A percentile compares a stretch with the other conserved stretches of the same genome.
Evolutionary conservation across 2,329 filamentous ascomycete species (phyloP).

Genomic region (Colletotrichum sp.): DNA sequence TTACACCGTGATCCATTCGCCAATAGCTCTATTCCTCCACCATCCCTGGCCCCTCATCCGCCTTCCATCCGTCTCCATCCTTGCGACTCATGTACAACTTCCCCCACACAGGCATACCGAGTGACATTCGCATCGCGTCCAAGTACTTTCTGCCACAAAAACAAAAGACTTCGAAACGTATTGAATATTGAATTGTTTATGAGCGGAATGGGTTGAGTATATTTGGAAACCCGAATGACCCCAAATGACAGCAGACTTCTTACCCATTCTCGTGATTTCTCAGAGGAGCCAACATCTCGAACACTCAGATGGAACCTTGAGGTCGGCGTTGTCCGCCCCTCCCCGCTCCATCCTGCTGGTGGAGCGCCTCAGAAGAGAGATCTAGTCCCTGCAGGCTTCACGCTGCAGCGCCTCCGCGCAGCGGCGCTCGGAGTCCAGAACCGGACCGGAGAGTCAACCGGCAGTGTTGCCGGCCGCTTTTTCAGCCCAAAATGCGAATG

Average conservation of each 20-base stretch:
- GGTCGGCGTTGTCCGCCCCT: neutral
- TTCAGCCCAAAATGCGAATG: neutral
- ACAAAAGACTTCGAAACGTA: neutral
- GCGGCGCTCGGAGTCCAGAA: neutral
- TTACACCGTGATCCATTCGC: neutral
- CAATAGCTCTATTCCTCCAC: neutral
- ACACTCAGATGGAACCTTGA: neutral
- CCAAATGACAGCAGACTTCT: neutral
- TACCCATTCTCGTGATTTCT: neutral
- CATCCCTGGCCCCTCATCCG: neutral
- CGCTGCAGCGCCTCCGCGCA: neutral
- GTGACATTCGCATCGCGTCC: neutral
- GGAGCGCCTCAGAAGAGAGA: neutral
- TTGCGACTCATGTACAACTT: neutral
- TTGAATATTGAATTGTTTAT: neutral
- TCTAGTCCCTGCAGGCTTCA: neutral
- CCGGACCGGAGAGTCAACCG: neutral
- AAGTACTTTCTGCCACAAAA: neutral
- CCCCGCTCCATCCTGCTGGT: neutral
- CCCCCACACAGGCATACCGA: neutral
- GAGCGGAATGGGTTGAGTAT: neutral
- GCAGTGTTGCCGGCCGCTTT: neutral
- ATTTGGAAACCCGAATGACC: rapidly evolving
- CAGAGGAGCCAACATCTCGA: neutral
- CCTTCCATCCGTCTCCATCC: neutral